Evolutionary conservation across 129 eudicot genomes (phyloP), one percentile per base, ranked within the genome.

Genomic region (Mikania micrantha): DNA sequence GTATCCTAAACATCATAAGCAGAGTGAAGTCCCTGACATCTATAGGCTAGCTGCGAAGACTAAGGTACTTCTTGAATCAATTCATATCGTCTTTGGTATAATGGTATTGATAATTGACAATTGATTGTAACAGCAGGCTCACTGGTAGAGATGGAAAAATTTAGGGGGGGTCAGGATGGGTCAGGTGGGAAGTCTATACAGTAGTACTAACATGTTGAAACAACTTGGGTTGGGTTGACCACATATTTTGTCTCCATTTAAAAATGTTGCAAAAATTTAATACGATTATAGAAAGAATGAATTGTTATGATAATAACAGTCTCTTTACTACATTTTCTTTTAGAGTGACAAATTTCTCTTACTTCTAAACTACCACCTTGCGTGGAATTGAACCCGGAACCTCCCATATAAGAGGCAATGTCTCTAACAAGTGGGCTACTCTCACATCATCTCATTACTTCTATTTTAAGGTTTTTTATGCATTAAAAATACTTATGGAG

Each of bases 31-130:
- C 58, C 88, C 95, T 58, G 97, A 94, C 40, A 94, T 94, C 31
- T 94, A 94, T 57, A 90, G 97, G 29, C 79, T 94, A 62, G 99
- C 99, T 66, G 99, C 99, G 49, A 94, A 90, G 78, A 94, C 97
- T 17, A 94, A 94, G 99, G 99, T 94, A 84, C 2, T 32, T 41
- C 62, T 61, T 61, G 39, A 36, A 50, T 7, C 10, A 42, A 16
- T 28, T 39, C 12, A 8, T 72, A 7, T n/a, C 59, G 22, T 63
- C 11, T n/a, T n/a, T n/a, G n/a, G n/a, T n/a, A n/a, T n/a, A n/a
- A n/a, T 64, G 53, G 47, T 16, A 47, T 34, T 7, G 25, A 61
- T 72, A 35, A 20, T 21, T 48, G 21, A 49, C 34, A 29, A 34
- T 28, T 68, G 27, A 28, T 42, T 28, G 29, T 57, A 57, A 57